phyloP scores from a whole-genome alignment of 202 grass and related monocot species.

The Hordeum pubiflorum region DNA sequence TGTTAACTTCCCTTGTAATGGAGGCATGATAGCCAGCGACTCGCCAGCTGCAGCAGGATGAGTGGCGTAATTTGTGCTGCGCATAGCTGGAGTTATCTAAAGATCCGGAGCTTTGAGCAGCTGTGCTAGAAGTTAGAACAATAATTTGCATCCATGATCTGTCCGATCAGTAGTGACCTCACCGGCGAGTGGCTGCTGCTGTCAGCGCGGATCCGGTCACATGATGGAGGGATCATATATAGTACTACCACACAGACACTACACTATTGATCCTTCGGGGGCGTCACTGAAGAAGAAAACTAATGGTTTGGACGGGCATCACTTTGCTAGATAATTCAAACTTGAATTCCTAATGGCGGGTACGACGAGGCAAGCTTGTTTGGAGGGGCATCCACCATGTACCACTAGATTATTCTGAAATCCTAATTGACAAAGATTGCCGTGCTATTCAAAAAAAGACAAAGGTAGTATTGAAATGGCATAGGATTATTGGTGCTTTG shows the following conservation, averaged over 20 bases:
- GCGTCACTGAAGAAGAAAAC: neutral
- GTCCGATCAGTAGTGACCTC: conserved; percentile 20
- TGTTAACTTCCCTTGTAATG: conserved; percentile 17
- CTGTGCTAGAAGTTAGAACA: neutral
- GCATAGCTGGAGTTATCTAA: neutral
- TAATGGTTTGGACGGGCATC: neutral
- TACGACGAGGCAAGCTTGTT: neutral
- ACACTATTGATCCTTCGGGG: neutral
- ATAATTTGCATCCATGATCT: neutral
- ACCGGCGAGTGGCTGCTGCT: conserved; percentile 6
- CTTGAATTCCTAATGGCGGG: neutral
- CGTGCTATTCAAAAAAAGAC: neutral
- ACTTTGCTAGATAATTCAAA: neutral
- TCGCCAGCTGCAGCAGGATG: neutral
- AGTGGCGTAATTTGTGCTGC: neutral
- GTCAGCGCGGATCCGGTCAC: conserved; percentile 31
- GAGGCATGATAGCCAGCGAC: neutral
- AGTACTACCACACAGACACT: neutral
- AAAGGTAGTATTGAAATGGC: neutral
- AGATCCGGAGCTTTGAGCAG: neutral
- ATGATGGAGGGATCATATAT: conserved; percentile 4
- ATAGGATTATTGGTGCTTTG: conserved; percentile 1
- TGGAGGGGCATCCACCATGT: neutral
- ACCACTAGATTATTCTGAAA: neutral
- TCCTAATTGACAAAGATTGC: neutral